These are phyloP conservation scores for Neospora caninum DNA, from an alignment of 169 alveolate species.

Conservation along the genomic window DNA sequence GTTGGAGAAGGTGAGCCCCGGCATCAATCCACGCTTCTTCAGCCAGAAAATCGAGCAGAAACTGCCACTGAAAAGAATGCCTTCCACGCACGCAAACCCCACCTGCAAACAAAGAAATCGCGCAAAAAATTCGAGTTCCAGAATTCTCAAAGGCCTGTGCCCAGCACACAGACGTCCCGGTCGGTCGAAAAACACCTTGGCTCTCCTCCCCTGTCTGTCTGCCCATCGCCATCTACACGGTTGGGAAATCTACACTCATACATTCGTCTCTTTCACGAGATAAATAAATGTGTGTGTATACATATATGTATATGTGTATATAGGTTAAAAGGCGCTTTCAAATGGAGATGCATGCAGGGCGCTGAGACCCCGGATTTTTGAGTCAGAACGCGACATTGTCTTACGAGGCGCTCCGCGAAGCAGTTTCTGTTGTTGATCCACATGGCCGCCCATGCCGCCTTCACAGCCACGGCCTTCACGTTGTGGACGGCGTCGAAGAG, in stretches of 20 bases:
- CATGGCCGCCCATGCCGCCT: slow-evolving; percentile 78
- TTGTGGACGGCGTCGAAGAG: slow-evolving; percentile 95
- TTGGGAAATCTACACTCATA: too few relatives aligned
- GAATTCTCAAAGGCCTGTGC: too few relatives aligned
- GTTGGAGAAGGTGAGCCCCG: slow-evolving; percentile 96
- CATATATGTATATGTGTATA: too few relatives aligned
- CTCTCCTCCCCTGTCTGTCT: too few relatives aligned
- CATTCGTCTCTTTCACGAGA: too few relatives aligned
- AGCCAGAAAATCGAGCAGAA: slow-evolving; percentile 99
- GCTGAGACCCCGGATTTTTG: too few relatives aligned
- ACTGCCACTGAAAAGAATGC: slow-evolving; percentile 97
- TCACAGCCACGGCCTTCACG: slow-evolving; percentile 88
- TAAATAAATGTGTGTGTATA: too few relatives aligned
- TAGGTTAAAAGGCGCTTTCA: neutral
- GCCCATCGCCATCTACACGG: too few relatives aligned
- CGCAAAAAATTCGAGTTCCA: neutral
- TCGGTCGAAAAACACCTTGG: too few relatives aligned
- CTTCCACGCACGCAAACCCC: slow-evolving; percentile 96
- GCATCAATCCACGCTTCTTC: slow-evolving; percentile 97
- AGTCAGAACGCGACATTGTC: slow-evolving; percentile 64
- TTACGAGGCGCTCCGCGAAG: slow-evolving; percentile 96
- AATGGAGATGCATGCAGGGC: too few relatives aligned
- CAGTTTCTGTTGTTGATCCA: slow-evolving; percentile 95
- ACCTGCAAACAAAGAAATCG: slow-evolving; percentile 61
- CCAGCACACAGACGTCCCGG: too few relatives aligned